These are phyloP conservation scores for Botrytis squamosa DNA, from an alignment of 2,329 filamentous ascomycete species.

Conservation along the genomic window DNA sequence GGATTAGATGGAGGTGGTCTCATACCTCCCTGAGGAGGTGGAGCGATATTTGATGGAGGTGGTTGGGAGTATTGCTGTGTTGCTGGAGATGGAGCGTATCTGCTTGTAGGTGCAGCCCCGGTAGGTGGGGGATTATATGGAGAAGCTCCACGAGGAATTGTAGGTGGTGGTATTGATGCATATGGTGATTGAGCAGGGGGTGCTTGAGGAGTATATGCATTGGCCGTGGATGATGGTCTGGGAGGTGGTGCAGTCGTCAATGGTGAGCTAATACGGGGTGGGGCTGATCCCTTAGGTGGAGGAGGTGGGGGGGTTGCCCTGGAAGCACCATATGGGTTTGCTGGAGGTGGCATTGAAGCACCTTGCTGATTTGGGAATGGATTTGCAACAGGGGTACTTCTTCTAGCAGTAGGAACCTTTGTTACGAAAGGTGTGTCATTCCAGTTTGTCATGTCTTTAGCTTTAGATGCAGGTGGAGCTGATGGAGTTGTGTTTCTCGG, in stretches of 20 bases:
- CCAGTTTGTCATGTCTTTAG: slow-evolving; percentile 77
- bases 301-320: slow-evolving; percentile 69
- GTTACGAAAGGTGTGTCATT: slow-evolving; percentile 90
- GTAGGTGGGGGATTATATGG: slow-evolving; percentile 82
- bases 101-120: slow-evolving; percentile 65
- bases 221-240: slow-evolving; percentile 56
- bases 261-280: slow-evolving; percentile 72
- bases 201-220: slow-evolving; percentile 63
- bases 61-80: slow-evolving; percentile 52
- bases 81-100: slow-evolving; percentile 70
- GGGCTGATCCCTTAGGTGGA: slow-evolving; percentile 76
- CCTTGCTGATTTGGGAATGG: slow-evolving; percentile 64
- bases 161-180: slow-evolving; percentile 48
- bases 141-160: slow-evolving; percentile 72
- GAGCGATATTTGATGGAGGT: slow-evolving; percentile 42
- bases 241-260: slow-evolving; percentile 49
- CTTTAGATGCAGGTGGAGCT: slow-evolving; percentile 65
- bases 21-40: slow-evolving; percentile 44
- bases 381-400: slow-evolving; percentile 64
- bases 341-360: slow-evolving; percentile 55
- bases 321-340: slow-evolving; percentile 56
- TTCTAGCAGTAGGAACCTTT: slow-evolving; percentile 67
- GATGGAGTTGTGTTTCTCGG: slow-evolving; percentile 68
- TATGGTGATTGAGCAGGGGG: slow-evolving; percentile 42
- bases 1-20: slow-evolving; percentile 50